Base-by-base conservation (phyloP, 1,139 yeast genomes). In the Eremothecium cymbalariae region DNA sequence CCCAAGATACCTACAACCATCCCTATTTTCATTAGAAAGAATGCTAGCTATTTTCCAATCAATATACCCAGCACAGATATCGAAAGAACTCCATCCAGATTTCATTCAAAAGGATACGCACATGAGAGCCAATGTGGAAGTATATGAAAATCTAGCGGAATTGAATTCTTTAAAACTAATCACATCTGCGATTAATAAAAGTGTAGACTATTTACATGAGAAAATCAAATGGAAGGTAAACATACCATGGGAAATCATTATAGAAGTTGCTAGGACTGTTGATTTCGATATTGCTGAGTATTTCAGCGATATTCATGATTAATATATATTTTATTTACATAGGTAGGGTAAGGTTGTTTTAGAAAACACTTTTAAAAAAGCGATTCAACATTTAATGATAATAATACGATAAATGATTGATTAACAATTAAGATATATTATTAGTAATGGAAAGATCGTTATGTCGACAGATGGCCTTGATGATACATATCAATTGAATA, bases 171-270 rank as follows among this genome's bases (percentile, higher is more conserved):
- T 77, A 41, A 77, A 78, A 21, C 56, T 78, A 36, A 53, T 80
- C 60, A 57, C 40, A 1, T 51, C 58, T 9, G 47, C 59, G 0
- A 43, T 71, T 8, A 36, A 34, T 8, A 65, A 67, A 11, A 63
- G 69, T 12, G 60, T 70, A 1, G 86, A 80, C 51, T 70, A 76
- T 11, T 58, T 80, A 31, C 77, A 73, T 39, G 70, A 80, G n/a
- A 68, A 73, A 44, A 67, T 77, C 1, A 63, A 78, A 44, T 80
- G 86, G 88, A 73, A 68, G 48, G 74, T 79, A 43, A 77, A 75
- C 45, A 68, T 77, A 8, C 64, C 72, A 22, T 79, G 82, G 81
- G 63, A 65, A 21, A 64, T 70, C 9, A 68, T 75, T 6, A 64
- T 64, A 34, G 62, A 63, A 29, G 59, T 79, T 12, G 73, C 86